Evolutionary conservation across 345 rosid species (phyloP).

Genomic region (Eucalyptus regnans): DNA sequence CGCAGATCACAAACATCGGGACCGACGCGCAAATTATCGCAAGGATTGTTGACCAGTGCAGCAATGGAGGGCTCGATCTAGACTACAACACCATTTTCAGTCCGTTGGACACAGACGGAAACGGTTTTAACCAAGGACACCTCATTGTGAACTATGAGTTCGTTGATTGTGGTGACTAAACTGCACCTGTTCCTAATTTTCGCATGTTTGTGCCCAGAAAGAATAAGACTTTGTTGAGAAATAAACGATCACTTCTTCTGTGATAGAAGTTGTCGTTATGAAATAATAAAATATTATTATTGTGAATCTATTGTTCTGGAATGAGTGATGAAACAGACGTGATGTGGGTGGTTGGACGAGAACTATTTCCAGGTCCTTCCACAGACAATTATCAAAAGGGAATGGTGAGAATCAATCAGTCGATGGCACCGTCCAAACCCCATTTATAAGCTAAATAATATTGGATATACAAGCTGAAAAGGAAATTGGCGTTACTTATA

Average conservation of each 20-base stretch:
- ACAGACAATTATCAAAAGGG: background rate
- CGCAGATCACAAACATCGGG: constrained; percentile 39
- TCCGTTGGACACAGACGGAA: constrained; percentile 28
- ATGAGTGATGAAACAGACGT: background rate
- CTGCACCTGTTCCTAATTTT: background rate
- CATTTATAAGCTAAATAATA: background rate
- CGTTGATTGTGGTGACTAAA: constrained; percentile 14
- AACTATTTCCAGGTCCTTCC: background rate
- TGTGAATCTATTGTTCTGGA: background rate
- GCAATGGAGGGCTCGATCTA: constrained; percentile 52
- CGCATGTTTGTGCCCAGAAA: background rate
- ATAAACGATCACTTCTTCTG: background rate
- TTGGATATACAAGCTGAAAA: background rate
- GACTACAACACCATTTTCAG: constrained; percentile 27
- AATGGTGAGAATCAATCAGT: background rate
- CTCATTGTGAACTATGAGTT: constrained; percentile 22
- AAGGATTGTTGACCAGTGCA: constrained; percentile 61
- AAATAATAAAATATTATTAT: background rate
- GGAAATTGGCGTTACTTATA: background rate
- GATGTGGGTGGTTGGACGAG: background rate
- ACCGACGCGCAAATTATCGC: constrained; percentile 30
- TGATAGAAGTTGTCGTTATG: background rate
- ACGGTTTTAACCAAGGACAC: constrained; percentile 20
- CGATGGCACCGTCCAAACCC: background rate
- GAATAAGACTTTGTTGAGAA: background rate